These are phyloP conservation scores for Trichoderma asperellum DNA, from an alignment of 2,329 filamentous ascomycete species.

Conservation along the genomic window DNA sequence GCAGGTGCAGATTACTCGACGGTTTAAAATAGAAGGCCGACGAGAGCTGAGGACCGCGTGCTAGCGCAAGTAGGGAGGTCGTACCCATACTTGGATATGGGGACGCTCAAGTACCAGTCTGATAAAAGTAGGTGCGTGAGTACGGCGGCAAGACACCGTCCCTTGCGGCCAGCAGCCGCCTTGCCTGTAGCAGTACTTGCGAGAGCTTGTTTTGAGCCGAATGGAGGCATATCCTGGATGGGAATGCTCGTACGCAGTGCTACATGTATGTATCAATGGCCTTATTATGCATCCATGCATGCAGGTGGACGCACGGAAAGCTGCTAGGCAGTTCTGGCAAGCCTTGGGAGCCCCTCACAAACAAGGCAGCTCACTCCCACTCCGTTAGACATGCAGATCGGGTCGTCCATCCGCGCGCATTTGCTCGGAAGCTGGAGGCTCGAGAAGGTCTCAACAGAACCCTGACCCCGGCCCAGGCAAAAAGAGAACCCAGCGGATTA, in stretches of 20 bases:
- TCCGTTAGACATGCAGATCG: slow-evolving; percentile 23
- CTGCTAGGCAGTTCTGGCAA: slow-evolving; percentile 4
- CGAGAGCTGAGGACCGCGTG: slow-evolving; percentile 14
- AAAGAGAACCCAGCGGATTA: background rate
- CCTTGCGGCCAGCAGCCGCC: background rate
- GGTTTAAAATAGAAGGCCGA: slow-evolving; percentile 1
- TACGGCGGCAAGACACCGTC: background rate
- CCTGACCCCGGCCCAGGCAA: slow-evolving; percentile 13
- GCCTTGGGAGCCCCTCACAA: slow-evolving; percentile 15
- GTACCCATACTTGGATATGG: background rate
- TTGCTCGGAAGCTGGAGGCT: slow-evolving; percentile 22
- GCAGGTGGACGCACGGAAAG: slow-evolving; percentile 5
- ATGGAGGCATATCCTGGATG: slow-evolving; percentile 6
- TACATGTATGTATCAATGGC: slow-evolving; percentile 12
- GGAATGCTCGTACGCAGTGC: background rate
- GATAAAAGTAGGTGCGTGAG: background rate
- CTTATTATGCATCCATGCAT: slow-evolving; percentile 15
- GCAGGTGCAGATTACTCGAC: background rate
- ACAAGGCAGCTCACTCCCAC: slow-evolving; percentile 13
- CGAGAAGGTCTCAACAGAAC: slow-evolving; percentile 1
- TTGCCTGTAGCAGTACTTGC: background rate
- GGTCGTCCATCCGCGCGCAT: slow-evolving; percentile 21
- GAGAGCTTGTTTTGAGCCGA: background rate
- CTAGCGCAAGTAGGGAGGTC: slow-evolving; percentile 16
- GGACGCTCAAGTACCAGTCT: background rate